Conservation (phyloP, 129 eudicot genomes). For the Gnaphalium uliginosum region DNA sequence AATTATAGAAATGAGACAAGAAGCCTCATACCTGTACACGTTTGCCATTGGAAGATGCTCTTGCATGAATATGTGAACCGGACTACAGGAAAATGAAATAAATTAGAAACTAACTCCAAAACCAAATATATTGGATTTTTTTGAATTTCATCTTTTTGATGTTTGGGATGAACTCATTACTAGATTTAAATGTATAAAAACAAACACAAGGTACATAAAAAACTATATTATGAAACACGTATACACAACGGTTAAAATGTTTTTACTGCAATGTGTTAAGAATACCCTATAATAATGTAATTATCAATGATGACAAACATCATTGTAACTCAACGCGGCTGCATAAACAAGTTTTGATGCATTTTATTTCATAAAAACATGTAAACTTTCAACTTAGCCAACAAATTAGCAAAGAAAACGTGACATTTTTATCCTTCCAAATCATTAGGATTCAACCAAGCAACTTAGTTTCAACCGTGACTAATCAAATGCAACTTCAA, state of each 20-base stretch:
- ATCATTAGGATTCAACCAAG: neutral
- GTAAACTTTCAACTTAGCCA: slow-evolving; percentile 15
- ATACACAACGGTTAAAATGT: neutral
- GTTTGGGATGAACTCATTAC: neutral
- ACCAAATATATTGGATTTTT: neutral
- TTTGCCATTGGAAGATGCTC: slow-evolving; percentile 85
- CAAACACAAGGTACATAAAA: neutral
- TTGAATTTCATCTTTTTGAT: neutral
- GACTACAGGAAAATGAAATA: slow-evolving; percentile 44
- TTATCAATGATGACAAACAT: neutral
- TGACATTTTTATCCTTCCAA: slow-evolving; percentile 1
- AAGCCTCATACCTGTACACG: slow-evolving; percentile 74
- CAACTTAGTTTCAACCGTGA: neutral
- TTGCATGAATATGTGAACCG: slow-evolving; percentile 77
- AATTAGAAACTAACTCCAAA: slow-evolving; percentile 8
- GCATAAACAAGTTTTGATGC: neutral
- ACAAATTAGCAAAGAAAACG: slow-evolving; percentile 9
- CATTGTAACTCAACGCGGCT: neutral
- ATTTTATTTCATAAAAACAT: neutral
- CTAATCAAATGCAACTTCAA: neutral
- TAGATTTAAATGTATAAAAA: neutral
- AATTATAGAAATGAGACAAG: neutral
- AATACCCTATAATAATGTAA: neutral
- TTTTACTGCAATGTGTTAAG: neutral
- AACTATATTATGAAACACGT: neutral